A percentile compares a stretch with the other conserved stretches of the same genome.
These are phyloP conservation scores for Penicillium ochrochloron DNA, from an alignment of 495 filamentous ascomycete genomes.

Conservation along the genomic window DNA sequence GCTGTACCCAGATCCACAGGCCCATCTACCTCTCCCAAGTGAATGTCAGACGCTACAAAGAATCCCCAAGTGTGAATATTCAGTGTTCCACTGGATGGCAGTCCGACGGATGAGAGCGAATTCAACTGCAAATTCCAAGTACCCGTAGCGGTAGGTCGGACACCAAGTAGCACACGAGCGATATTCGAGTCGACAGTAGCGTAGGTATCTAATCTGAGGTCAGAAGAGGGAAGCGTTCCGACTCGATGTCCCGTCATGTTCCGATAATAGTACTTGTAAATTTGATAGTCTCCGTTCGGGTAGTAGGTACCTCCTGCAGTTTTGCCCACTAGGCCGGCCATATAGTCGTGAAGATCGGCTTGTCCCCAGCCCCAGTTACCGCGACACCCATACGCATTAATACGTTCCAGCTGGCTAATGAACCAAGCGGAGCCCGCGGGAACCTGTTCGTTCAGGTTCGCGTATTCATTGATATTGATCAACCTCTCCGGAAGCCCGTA, in stretches of 20 bases:
- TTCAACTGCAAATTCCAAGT: constrained; percentile 3
- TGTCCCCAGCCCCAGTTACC: not conserved
- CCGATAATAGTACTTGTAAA: constrained; percentile 6
- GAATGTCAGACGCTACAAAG: not conserved
- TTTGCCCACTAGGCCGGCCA: not conserved
- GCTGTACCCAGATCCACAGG: not conserved
- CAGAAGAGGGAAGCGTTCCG: not conserved
- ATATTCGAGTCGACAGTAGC: not conserved
- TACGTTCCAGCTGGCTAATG: not conserved
- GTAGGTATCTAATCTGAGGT: not conserved
- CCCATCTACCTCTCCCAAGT: not conserved
- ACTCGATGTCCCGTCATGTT: constrained; percentile 13
- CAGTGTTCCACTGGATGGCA: not conserved
- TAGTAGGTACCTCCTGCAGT: not conserved
- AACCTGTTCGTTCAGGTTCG: not conserved
- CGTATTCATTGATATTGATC: constrained; percentile 6
- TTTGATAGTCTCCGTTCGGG: constrained; percentile 3
- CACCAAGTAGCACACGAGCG: constrained; percentile 4
- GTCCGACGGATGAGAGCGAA: not conserved
- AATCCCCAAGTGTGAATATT: not conserved
- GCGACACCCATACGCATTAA: not conserved
- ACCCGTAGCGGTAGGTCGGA: not conserved
- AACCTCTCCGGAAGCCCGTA: not conserved
- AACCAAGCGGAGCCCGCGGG: not conserved
- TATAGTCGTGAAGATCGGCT: not conserved